These are phyloP conservation scores for Emmonsiellopsis sp. DNA, from an alignment of 2,329 filamentous ascomycete genomes.

Conservation along the genomic window DNA sequence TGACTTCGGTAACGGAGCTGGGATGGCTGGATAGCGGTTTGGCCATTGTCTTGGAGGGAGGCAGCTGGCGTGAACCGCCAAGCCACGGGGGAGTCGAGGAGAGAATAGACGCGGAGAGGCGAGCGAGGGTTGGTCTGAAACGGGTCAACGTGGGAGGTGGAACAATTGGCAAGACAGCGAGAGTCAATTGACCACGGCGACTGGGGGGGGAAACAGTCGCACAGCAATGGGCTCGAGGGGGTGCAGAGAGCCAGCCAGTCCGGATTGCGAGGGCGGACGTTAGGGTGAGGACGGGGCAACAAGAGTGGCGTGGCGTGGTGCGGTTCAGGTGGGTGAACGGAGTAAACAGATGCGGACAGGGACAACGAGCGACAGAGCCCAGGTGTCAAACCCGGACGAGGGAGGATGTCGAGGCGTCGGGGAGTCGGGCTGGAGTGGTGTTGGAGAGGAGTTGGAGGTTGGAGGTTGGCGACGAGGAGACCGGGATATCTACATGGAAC, in stretches of 20 bases:
- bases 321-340: background rate
- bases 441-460: too few species aligned
- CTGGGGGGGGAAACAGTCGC: too few species aligned
- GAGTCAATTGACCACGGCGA: background rate
- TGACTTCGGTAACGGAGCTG: conserved; percentile 27
- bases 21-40: conserved; percentile 21
- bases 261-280: too few species aligned
- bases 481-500: too few species aligned
- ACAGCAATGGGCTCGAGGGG: too few species aligned
- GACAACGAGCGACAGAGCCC: background rate
- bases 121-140: background rate
- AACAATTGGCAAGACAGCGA: background rate
- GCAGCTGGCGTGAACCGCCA: conserved; percentile 4
- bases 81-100: conserved; percentile 1
- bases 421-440: too few species aligned
- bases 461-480: too few species aligned
- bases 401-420: too few species aligned
- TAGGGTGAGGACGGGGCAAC: background rate
- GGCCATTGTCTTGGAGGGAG: conserved; percentile 19
- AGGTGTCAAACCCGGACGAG: background rate
- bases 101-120: background rate
- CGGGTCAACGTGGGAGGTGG: background rate
- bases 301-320: background rate
- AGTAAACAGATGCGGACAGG: background rate
- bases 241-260: too few species aligned